phyloP scores from a whole-genome alignment of 495 filamentous ascomycete genomes.

The Tricharina praecox region DNA sequence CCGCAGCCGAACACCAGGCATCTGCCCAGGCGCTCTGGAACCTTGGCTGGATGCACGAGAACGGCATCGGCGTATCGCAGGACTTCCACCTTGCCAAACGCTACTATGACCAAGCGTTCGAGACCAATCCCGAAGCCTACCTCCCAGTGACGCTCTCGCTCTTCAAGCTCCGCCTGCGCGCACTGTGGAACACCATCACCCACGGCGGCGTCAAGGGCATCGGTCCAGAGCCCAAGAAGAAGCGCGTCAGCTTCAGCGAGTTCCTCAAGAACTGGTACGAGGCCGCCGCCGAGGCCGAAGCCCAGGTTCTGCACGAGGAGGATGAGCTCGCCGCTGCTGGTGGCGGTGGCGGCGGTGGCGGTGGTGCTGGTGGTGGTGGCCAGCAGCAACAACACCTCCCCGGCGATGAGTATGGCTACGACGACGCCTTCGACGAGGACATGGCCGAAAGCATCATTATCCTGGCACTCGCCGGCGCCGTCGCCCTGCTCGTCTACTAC shows the following conservation, averaged over 20 bases:
- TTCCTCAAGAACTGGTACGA: conserved; percentile 26
- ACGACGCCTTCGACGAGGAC: conserved; percentile 55
- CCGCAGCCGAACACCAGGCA: conserved; percentile 74
- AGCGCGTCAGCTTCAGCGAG: conserved; percentile 17
- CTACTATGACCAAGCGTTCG: conserved; percentile 81
- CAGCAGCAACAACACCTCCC: conserved; percentile 7
- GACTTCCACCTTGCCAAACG: conserved; percentile 96
- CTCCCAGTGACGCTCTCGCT: conserved; percentile 82
- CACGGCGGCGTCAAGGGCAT: conserved; percentile 80
- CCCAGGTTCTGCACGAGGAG: conserved; percentile 30
- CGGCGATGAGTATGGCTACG: conserved; percentile 36
- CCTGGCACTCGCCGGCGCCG: conserved; percentile 51
- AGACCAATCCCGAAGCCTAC: conserved; percentile 84
- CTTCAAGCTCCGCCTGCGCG: conserved; percentile 65
- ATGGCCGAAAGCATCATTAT: conserved; percentile 76
- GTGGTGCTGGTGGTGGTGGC: no score
- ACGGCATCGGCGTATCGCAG: conserved; percentile 79
- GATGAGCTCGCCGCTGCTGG: conserved; percentile 15
- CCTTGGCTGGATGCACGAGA: conserved; percentile 98
- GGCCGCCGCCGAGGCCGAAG: conserved; percentile 25
- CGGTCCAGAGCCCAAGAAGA: conserved; percentile 36
- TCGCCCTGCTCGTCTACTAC: conserved; percentile 68
- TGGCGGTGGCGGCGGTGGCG: no score
- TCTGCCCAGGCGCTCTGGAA: conserved; percentile 95
- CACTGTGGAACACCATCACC: conserved; percentile 86